Conservation (phyloP, 2,329 filamentous ascomycete species). For the Cordyceps militaris region DNA sequence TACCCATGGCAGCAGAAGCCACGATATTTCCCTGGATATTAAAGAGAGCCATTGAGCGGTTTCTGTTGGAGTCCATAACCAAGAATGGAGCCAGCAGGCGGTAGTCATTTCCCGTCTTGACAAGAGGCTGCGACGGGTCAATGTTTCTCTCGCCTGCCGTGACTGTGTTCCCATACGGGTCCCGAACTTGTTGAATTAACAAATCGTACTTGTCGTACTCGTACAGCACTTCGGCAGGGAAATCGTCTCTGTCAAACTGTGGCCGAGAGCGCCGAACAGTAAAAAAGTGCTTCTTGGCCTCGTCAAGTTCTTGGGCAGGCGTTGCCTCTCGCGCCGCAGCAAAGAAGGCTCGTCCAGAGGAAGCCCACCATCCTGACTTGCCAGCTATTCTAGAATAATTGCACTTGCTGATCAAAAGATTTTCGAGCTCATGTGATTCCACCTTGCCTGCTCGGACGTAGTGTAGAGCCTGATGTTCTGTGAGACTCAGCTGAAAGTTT, state of each 20-base stretch:
- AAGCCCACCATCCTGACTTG: conserved; percentile 3
- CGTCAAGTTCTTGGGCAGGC: not conserved
- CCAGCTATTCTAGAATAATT: not conserved
- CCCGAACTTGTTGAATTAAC: conserved; percentile 3
- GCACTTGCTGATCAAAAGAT: not conserved
- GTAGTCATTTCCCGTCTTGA: conserved; percentile 6
- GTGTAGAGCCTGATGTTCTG: not conserved
- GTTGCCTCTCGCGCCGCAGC: not conserved
- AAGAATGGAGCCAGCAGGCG: conserved; percentile 9
- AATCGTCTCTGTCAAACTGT: not conserved
- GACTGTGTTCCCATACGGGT: conserved; percentile 7
- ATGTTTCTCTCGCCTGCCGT: conserved; percentile 5
- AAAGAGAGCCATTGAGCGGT: conserved; percentile 5
- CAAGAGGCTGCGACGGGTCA: conserved; percentile 6
- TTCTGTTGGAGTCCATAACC: conserved; percentile 11
- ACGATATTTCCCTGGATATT: conserved; percentile 9
- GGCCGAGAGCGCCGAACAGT: conserved; percentile 2
- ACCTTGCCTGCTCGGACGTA: not conserved
- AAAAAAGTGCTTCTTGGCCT: conserved; percentile 6
- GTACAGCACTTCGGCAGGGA: conserved; percentile 1
- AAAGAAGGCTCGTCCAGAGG: conserved; percentile 6
- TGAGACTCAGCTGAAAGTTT: conserved; percentile 4
- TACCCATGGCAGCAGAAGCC: conserved; percentile 9
- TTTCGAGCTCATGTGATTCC: not conserved
- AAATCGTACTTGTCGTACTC: conserved; percentile 8